Evolutionary conservation across 2,329 filamentous ascomycete genomes (phyloP).

Genomic region (Cordyceps cicadae): DNA sequence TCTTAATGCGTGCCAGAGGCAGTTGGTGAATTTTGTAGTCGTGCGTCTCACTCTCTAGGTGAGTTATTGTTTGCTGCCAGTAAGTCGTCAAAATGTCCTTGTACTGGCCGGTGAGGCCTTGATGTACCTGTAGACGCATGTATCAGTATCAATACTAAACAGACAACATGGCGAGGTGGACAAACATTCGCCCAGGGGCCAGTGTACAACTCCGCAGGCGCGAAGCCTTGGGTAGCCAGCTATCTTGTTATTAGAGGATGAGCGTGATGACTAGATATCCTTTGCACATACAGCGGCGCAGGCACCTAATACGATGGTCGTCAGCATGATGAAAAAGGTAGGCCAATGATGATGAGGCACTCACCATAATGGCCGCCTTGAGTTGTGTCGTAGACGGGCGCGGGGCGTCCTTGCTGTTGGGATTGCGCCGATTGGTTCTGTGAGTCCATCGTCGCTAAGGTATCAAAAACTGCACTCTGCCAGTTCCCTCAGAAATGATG

Average conservation of each 20-base stretch:
- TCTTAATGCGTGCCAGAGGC: conserved; percentile 96
- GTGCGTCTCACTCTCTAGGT: conserved; percentile 88
- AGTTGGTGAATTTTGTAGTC: conserved; percentile 98
- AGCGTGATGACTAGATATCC: conserved; percentile 10
- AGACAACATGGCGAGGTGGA: conserved; percentile 12
- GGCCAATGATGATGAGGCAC: conserved; percentile 19
- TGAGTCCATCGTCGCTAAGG: conserved; percentile 27
- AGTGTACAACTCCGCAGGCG: conserved; percentile 87
- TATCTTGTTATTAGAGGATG: conserved; percentile 32
- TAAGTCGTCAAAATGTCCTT: conserved; percentile 98
- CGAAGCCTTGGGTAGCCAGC: conserved; percentile 81
- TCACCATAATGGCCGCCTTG: conserved; percentile 73
- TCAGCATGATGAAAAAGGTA: conserved; percentile 12
- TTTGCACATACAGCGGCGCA: conserved; percentile 34
- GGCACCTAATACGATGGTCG: conserved; percentile 31
- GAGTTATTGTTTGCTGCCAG: conserved; percentile 97
- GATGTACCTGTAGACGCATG: conserved; percentile 63
- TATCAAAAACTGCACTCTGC: not conserved
- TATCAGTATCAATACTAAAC: not conserved
- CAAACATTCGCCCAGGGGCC: conserved; percentile 91
- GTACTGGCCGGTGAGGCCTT: conserved; percentile 85
- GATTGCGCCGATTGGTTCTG: conserved; percentile 41
- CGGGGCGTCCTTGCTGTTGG: conserved; percentile 51
- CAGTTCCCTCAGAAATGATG: not conserved
- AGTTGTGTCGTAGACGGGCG: conserved; percentile 62